Evolutionary conservation across 2,329 filamentous ascomycete genomes (phyloP), one percentile per base, ranked within the genome.

Genomic region (Diplodia corticola): DNA sequence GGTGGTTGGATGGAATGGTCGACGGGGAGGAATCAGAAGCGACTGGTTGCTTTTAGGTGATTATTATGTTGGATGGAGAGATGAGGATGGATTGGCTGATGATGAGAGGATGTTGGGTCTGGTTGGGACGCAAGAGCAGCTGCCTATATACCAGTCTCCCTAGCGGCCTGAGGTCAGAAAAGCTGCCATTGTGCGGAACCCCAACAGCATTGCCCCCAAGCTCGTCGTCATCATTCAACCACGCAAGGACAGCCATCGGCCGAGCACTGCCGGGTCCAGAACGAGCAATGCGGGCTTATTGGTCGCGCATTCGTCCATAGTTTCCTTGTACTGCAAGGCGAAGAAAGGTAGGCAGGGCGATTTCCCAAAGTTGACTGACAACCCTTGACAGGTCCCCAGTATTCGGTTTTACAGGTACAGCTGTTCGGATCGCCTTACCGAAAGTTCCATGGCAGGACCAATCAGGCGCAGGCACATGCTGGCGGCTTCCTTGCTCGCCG

Each of bases 141-240:
- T 12, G 37, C 12, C 57, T 61, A 61, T 61, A 61, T 61, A 61
- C 26, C 17, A 35, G 13, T 2, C 4, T n/a, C 40, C 13, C 12
- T 24, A 4, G 40, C 33, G 10, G 57, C 40, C 57, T 61, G 44
- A 61, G 57, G 55, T 44, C 40, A 44, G 40, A 44, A 61, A 20
- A 2, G 20, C 40, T n/a, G 37, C 9, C 33, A 44, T 46, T 44
- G 5, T 44, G 40, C 40, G 24, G 26, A 9, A 15, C 20, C 12
- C 15, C n/a, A 44, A 35, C 28, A 40, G 57, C 57, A 61, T 61
- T 61, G 57, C 57, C 57, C 55, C 57, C 26, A 24, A 40, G 6
- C n/a, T 61, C 57, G 57, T 61, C 57, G 57, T 61, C 57, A 61
- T 61, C 54, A n/a, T 24, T 24, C 44, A 20, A 35, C 57, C 57